Evolutionary conservation across 2,329 filamentous ascomycete species (phyloP).

Genomic region (Monosporascus ibericus): DNA sequence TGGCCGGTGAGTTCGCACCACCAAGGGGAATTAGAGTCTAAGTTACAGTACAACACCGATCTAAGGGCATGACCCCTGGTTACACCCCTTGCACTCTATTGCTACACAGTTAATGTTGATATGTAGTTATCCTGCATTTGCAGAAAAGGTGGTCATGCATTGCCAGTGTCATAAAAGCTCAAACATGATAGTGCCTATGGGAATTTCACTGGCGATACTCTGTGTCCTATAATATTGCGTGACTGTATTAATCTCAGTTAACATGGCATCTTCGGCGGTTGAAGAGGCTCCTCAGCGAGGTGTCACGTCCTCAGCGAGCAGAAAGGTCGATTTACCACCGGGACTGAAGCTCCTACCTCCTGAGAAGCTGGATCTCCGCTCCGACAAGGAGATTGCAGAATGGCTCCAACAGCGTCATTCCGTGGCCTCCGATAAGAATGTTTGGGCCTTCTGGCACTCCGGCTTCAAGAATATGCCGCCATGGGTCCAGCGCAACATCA

Average conservation of each 20-base stretch:
- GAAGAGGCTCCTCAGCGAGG: constrained; percentile 6
- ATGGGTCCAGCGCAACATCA: constrained; percentile 30
- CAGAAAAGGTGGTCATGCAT: too few species aligned
- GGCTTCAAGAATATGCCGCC: constrained; percentile 26
- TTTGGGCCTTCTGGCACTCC: constrained; percentile 38
- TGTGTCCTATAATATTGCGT: not conserved
- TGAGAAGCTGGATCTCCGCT: constrained; percentile 20
- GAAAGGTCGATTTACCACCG: constrained; percentile 10
- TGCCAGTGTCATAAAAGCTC: too few species aligned
- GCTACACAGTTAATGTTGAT: too few species aligned
- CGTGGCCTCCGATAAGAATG: constrained; percentile 32
- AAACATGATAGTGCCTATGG: not conserved
- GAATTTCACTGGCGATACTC: not conserved
- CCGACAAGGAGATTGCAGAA: constrained; percentile 25
- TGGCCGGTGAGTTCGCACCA: too few species aligned
- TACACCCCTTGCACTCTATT: too few species aligned
- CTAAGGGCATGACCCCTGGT: too few species aligned
- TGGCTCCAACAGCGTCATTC: constrained; percentile 23
- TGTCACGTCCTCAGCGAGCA: constrained; percentile 2
- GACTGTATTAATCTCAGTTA: not conserved
- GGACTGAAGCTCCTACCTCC: constrained; percentile 17
- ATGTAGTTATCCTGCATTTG: too few species aligned
- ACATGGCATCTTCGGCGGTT: constrained; percentile 13
- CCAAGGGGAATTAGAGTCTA: too few species aligned
- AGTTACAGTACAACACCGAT: too few species aligned